phyloP scores from a whole-genome alignment of 129 eudicot species.

The Deinandra increscens region DNA sequence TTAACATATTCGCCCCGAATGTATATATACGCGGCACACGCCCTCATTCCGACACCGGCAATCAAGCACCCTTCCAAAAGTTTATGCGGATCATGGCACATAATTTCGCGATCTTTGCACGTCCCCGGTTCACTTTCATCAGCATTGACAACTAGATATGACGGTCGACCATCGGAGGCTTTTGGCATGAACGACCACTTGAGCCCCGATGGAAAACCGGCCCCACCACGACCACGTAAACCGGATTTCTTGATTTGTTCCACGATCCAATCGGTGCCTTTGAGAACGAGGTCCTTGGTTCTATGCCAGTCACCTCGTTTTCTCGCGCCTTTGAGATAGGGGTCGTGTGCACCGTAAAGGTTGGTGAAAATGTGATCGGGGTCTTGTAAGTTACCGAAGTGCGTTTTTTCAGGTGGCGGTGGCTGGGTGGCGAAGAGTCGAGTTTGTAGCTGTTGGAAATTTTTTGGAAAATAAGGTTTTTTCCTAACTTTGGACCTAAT shows the following conservation, averaged over 20 bases:
- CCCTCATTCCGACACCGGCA: conserved; percentile 90
- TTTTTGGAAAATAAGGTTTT: no score
- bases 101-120: conserved; percentile 80
- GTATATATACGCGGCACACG: conserved; percentile 76
- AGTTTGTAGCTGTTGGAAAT: no score
- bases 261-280: conserved; percentile 89
- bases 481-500: no score
- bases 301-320: conserved; percentile 90
- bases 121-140: conserved; percentile 97
- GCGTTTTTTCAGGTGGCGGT: conserved; percentile 73
- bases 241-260: conserved; percentile 89
- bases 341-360: conserved; percentile 72
- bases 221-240: conserved; percentile 94
- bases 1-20: conserved; percentile 89
- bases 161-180: conserved; percentile 73
- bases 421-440: conserved; percentile 60
- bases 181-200: conserved; percentile 99
- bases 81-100: conserved; percentile 91
- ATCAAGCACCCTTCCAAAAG: conserved; percentile 78
- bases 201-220: conserved; percentile 90
- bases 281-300: conserved; percentile 73
- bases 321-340: conserved; percentile 86
- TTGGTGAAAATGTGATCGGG: conserved; percentile 88
- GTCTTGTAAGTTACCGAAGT: conserved; percentile 82
- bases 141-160: conserved; percentile 85